These are phyloP conservation scores for Saccharum hybrid DNA, from an alignment of 202 grass and related monocot species.

Conservation along the genomic window DNA sequence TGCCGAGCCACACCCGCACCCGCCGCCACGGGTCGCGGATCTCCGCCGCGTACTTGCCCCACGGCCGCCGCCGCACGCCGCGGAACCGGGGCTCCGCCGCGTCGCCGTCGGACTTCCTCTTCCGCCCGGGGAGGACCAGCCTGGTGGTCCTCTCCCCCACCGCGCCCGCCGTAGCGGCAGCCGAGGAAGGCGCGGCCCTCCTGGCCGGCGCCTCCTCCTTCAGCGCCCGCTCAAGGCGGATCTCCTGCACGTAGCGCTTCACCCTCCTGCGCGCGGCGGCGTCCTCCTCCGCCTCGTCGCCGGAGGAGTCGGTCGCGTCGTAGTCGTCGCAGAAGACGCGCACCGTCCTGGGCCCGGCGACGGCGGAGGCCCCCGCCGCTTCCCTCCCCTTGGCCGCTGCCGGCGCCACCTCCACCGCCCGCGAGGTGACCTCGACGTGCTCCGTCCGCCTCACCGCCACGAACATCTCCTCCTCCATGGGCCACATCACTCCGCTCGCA, in stretches of 20 bases:
- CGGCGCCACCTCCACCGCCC: not conserved
- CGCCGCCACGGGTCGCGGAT: slow-evolving; percentile 83
- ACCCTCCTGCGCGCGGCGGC: slow-evolving; percentile 47
- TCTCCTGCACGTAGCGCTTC: slow-evolving; percentile 80
- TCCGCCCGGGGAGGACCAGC: slow-evolving; percentile 33
- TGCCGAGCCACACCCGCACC: slow-evolving; percentile 88
- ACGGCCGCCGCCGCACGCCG: slow-evolving; percentile 76
- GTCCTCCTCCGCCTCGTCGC: slow-evolving; percentile 50
- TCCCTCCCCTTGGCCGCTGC: not conserved
- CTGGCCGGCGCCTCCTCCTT: slow-evolving; percentile 27
- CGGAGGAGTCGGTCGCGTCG: slow-evolving; percentile 80
- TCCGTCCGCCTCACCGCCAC: slow-evolving; percentile 66
- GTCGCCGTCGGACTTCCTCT: slow-evolving; percentile 52
- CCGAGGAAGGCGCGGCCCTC: not conserved
- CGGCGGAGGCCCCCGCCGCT: not conserved
- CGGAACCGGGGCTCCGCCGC: slow-evolving; percentile 68
- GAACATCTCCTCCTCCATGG: slow-evolving; percentile 45
- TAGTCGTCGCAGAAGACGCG: slow-evolving; percentile 75
- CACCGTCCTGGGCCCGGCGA: slow-evolving; percentile 43
- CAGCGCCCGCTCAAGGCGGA: slow-evolving; percentile 50
- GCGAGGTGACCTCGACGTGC: slow-evolving; percentile 69
- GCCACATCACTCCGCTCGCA: slow-evolving; percentile 38
- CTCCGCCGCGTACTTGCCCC: slow-evolving; percentile 98
- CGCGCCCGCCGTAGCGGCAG: not conserved
- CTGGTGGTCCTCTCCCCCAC: not conserved